These are phyloP conservation scores for Iodosphaeria phyllophila DNA, from an alignment of 2,329 filamentous ascomycete species.

Conservation along the genomic window DNA sequence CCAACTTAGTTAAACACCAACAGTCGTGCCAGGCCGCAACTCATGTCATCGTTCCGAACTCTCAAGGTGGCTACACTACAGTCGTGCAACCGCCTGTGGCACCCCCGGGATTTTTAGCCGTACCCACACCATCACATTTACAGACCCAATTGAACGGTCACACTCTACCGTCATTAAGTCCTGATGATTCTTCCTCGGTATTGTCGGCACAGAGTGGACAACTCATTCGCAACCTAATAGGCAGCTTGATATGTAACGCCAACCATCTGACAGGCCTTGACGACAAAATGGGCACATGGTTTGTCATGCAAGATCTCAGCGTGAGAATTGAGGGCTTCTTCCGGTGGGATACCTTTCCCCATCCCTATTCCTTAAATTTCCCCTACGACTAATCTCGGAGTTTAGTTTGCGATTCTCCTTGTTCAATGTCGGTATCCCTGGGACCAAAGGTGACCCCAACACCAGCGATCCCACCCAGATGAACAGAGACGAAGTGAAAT, in stretches of 20 bases:
- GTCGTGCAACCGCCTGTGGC: no score
- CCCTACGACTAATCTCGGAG: constrained; percentile 3
- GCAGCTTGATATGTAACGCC: constrained; percentile 75
- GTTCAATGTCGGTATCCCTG: constrained; percentile 55
- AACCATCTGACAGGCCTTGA: constrained; percentile 64
- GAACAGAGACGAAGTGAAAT: constrained; percentile 59
- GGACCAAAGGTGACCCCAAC: constrained; percentile 14
- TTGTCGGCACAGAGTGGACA: no score
- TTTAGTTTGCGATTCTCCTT: constrained; percentile 49
- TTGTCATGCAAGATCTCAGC: constrained; percentile 86
- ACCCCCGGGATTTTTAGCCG: no score
- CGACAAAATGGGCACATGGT: constrained; percentile 83
- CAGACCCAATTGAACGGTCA: background rate
- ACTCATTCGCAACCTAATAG: constrained; percentile 86
- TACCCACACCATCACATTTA: no score
- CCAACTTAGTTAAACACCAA: constrained; percentile 47
- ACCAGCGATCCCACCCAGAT: constrained; percentile 27
- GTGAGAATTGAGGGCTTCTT: constrained; percentile 86
- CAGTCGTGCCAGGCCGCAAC: constrained; percentile 51
- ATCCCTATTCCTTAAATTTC: background rate
- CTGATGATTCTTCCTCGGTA: no score
- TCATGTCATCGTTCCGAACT: background rate
- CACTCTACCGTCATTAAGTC: background rate
- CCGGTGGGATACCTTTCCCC: constrained; percentile 35
- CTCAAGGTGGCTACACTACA: constrained; percentile 1